Base-by-base conservation (phyloP, 2,329 filamentous ascomycete species). In the Nectriaceae sp. region DNA sequence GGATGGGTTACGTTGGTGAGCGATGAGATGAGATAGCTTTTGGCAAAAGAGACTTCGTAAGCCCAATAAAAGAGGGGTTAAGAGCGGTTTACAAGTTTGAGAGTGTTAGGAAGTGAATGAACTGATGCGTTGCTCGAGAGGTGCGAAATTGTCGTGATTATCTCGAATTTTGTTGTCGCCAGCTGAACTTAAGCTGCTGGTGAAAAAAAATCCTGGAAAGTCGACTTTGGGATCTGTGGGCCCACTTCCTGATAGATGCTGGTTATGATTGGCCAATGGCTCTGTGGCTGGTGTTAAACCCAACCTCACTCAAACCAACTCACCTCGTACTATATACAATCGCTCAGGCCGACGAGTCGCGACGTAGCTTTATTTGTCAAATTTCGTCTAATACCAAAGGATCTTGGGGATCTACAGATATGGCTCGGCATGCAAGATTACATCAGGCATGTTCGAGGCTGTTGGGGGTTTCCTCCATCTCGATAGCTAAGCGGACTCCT, bases 261-360 rank as follows among this genome's bases (percentile, higher is more conserved):
- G 29, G 11, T 24, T 20, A 2, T 62, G 56, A 63, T 62, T 62
- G 60, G 60, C 21, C 15, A 2, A 21, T 4, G 22, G 16, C 11
- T 11, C 22, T 42, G 31, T 44, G 43, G 50, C 50, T 42, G 46
- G 45, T 49, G 50, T 42, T 38, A 43, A 31, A 40, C 20, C 24
- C 22, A 40, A 36, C 40, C 47, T 50, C 36, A 47, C 41, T 47
- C 44, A 44, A 40, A 46, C n/a, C n/a, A n/a, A n/a, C n/a, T n/a
- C n/a, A n/a, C n/a, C n/a, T n/a, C n/a, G n/a, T n/a, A n/a, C n/a
- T n/a, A n/a, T n/a, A n/a, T n/a, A n/a, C n/a, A n/a, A n/a, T n/a
- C n/a, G n/a, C n/a, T n/a, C n/a, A n/a, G n/a, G n/a, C n/a, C n/a
- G n/a, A n/a, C n/a, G n/a, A n/a, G n/a, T n/a, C n/a, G n/a, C n/a